Evolutionary conservation across 179 eudicot species (phyloP).

Genomic region (Sideroxylon spinosum): DNA sequence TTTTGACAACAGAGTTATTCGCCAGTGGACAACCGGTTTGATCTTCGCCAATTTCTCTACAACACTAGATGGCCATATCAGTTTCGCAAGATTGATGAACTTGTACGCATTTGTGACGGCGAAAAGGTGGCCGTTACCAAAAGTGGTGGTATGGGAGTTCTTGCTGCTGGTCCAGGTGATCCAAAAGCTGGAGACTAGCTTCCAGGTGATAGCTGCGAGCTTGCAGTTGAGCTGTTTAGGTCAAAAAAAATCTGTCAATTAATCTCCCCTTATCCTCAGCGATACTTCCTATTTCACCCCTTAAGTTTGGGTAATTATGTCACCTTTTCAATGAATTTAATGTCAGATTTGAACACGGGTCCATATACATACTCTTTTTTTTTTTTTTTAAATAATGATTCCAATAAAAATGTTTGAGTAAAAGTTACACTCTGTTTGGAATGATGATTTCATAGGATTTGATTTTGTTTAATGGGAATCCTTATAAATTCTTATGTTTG

Average conservation of each 20-base stretch:
- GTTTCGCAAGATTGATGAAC: slow-evolving; percentile 76
- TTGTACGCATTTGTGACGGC: slow-evolving; percentile 50
- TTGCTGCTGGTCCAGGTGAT: slow-evolving; percentile 73
- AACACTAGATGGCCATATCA: slow-evolving; percentile 91
- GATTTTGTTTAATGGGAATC: no score
- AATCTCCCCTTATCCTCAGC: background rate
- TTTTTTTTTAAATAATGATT: no score
- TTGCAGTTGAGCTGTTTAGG: background rate
- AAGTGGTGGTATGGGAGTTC: slow-evolving; percentile 83
- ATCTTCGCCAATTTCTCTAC: slow-evolving; percentile 89
- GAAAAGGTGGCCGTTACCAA: slow-evolving; percentile 21
- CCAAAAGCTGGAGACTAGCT: slow-evolving; percentile 62
- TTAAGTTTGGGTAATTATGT: background rate
- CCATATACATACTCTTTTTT: no score
- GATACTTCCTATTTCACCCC: background rate
- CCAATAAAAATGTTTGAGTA: no score
- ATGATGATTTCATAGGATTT: no score
- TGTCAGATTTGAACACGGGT: no score
- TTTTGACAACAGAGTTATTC: slow-evolving; percentile 71
- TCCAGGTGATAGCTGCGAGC: background rate
- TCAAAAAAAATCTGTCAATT: background rate
- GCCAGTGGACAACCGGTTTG: slow-evolving; percentile 90
- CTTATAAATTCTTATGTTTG: no score
- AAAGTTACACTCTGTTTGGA: no score
- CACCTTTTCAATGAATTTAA: background rate